Conservation (phyloP, 129 eudicot species). For the Flaveria bidentis region DNA sequence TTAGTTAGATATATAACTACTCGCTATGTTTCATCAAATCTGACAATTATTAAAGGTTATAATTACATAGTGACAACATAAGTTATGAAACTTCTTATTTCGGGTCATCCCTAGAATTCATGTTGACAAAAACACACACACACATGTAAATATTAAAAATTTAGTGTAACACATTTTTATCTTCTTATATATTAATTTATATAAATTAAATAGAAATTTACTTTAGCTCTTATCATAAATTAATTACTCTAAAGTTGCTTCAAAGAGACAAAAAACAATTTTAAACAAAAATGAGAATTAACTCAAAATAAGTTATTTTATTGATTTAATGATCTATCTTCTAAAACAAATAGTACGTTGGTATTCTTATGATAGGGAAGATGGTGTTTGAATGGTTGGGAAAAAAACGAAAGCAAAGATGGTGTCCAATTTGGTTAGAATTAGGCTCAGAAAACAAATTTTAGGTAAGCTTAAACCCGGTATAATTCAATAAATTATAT, state of each 20-base stretch:
- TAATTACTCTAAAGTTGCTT: background rate
- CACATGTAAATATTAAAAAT: background rate
- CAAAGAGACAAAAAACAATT: background rate
- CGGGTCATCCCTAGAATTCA: background rate
- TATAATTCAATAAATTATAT: background rate
- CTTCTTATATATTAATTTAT: too few relatives aligned
- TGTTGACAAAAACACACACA: background rate
- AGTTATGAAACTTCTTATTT: background rate
- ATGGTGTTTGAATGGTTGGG: too few relatives aligned
- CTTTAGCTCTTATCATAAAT: background rate
- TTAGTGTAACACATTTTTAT: too few relatives aligned
- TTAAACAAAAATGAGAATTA: too few relatives aligned
- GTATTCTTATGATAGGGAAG: background rate
- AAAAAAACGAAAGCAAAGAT: too few relatives aligned
- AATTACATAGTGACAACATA: background rate
- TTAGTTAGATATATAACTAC: background rate
- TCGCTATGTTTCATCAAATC: background rate
- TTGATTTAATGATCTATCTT: too few relatives aligned
- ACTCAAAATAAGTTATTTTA: too few relatives aligned
- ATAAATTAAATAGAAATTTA: background rate
- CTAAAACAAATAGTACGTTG: background rate
- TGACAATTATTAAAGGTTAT: background rate
- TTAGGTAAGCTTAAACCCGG: background rate
- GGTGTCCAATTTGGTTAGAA: background rate
- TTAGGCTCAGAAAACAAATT: background rate